These are phyloP conservation scores for Jaltomata sinuosa DNA, from an alignment of 257 asterid genomes.

Conservation along the genomic window DNA sequence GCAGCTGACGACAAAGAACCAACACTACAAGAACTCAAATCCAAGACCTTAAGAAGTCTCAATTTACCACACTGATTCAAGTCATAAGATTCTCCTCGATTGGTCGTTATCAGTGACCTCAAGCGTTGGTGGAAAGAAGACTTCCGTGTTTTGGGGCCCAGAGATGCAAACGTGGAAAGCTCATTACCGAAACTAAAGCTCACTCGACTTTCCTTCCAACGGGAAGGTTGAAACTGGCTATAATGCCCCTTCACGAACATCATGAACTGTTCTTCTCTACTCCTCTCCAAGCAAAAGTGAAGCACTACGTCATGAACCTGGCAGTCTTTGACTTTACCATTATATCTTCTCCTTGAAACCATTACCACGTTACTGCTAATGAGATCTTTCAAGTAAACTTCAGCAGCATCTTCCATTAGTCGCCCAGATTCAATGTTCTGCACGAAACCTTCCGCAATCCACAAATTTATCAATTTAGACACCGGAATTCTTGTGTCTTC, in stretches of 20 bases:
- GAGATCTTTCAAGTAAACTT: background rate
- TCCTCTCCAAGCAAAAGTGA: background rate
- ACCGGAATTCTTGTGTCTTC: background rate
- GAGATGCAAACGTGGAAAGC: background rate
- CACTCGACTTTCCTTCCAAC: background rate
- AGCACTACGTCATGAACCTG: background rate
- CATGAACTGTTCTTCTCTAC: background rate
- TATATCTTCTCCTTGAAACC: background rate
- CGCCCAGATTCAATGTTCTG: background rate
- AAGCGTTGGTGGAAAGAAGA: background rate
- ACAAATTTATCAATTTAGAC: background rate
- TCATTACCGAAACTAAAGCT: background rate
- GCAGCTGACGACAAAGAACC: too few species aligned
- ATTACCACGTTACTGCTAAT: background rate
- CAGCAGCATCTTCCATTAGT: background rate
- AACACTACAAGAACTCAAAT: too few species aligned
- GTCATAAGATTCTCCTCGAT: too few species aligned
- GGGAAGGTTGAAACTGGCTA: background rate
- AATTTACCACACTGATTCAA: background rate
- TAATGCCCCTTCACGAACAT: background rate
- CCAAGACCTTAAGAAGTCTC: too few species aligned
- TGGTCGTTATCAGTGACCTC: background rate
- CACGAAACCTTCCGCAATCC: slow-evolving; percentile 6
- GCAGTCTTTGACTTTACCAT: background rate
- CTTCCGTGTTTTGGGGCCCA: background rate